Base-by-base conservation (phyloP, 2,329 filamentous ascomycete species). In the Botrytis squamosa region DNA sequence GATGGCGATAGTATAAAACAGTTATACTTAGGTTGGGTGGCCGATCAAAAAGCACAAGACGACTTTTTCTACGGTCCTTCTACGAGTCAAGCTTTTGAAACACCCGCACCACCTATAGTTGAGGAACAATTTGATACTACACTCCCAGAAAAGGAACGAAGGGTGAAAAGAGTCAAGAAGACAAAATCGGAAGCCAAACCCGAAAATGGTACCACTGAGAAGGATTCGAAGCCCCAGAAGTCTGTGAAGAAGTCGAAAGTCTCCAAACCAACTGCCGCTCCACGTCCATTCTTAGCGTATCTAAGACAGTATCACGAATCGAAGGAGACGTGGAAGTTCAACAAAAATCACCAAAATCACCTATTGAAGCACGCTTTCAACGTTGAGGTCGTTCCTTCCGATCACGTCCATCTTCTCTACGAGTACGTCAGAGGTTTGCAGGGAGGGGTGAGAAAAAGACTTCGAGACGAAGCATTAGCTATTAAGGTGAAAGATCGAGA, bases 261-360 rank as follows among this genome's bases (percentile, higher is more conserved):
- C 60, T 60, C 73, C 8, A 76, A 74, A 42, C 75, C 75, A 69
- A 46, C 60, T 16, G 40, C 52, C 16, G 57, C 70, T 7, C 44
- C 68, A 40, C 86, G 88, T 65, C 88, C 91, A 22, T 91, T 94
- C 74, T 86, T 97, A 25, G 86, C 89, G 71, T 98, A 98, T 81
- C 88, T 98, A 63, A 86, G 86, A 65, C 89, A 91, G 80, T 97
- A 94, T 87, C 87, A 93, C 83, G 87, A 87, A 72, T 87, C 90
- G 75, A 90, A 90, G 74, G 85, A 87, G 16, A 86, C 86, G 78
- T 98, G 95, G 95, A 98, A 97, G 83, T 98, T 98, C 85, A 97
- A 97, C 85, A 98, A 98, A 84, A 95, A 94, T 78, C 90, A 94
- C 80, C 95, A 98, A 83, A 93, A 91, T 71, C 89, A 93, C 78